A percentile compares a stretch with the other conserved stretches of the same genome.
Conservation (phyloP, 2,329 filamentous ascomycete genomes). For the Aspergillus candidus region DNA sequence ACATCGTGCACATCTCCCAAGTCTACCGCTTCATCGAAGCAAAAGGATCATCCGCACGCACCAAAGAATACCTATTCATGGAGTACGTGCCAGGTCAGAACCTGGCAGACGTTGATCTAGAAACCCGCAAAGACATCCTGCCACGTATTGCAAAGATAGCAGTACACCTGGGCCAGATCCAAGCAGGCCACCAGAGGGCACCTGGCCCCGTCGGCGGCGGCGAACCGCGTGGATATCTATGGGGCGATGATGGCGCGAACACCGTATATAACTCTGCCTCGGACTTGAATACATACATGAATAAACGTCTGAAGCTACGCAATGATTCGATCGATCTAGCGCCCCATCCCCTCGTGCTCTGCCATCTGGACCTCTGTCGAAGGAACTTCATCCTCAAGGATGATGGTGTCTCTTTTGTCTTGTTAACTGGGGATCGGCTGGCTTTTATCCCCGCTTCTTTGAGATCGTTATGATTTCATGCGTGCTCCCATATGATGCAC, state of each 20-base stretch:
- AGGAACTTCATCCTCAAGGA: conserved; percentile 22
- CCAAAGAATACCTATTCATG: conserved; percentile 21
- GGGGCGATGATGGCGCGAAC: conserved; percentile 16
- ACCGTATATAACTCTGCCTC: conserved; percentile 5
- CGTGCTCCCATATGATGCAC: conserved; percentile 12
- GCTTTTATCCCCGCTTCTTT: conserved; percentile 20
- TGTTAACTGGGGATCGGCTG: conserved; percentile 20
- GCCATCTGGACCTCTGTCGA: conserved; percentile 21
- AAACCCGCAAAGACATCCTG: conserved; percentile 7
- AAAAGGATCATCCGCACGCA: background rate
- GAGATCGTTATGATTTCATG: conserved; percentile 16
- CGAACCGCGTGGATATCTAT: conserved; percentile 14
- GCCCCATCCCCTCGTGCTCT: conserved; percentile 20
- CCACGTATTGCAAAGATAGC: conserved; percentile 12
- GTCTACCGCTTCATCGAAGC: conserved; percentile 16
- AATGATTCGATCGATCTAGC: conserved; percentile 16
- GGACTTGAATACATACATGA: conserved; percentile 4
- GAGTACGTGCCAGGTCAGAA: conserved; percentile 17
- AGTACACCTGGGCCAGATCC: conserved; percentile 10
- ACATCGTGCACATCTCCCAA: conserved; percentile 16
- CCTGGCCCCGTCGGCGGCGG: conserved; percentile 16
- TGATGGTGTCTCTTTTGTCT: conserved; percentile 17
- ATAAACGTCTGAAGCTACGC: conserved; percentile 9
- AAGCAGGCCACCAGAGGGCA: background rate
- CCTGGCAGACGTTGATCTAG: conserved; percentile 10